A percentile compares a stretch with the other conserved stretches of the same genome.
These are phyloP conservation scores for Nigrospora sphaerica DNA, from an alignment of 2,329 filamentous ascomycete species.

Conservation along the genomic window DNA sequence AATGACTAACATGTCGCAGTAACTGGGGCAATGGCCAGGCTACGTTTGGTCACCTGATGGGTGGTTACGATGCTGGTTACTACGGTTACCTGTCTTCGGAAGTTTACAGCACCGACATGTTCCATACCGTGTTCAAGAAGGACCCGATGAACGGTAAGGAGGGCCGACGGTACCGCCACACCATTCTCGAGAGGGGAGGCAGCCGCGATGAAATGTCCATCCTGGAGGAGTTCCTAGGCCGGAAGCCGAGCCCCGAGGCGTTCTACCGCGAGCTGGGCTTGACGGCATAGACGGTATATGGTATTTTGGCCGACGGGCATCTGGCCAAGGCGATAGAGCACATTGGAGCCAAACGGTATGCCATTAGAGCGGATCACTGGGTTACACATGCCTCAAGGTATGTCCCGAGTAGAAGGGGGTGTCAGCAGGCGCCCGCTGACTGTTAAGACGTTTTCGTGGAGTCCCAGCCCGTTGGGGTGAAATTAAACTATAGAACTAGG, in stretches of 20 bases:
- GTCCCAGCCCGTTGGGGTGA: no score
- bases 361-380: no score
- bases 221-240: slow-evolving; percentile 69
- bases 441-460: no score
- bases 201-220: slow-evolving; percentile 76
- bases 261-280: slow-evolving; percentile 73
- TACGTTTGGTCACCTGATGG: slow-evolving; percentile 76
- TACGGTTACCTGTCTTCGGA: slow-evolving; percentile 70
- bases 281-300: no score
- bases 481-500: no score
- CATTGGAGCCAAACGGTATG: no score
- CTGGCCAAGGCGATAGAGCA: no score
- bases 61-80: slow-evolving; percentile 80
- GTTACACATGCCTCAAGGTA: no score
- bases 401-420: no score
- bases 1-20: slow-evolving; percentile 28
- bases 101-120: slow-evolving; percentile 83
- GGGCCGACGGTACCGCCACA: slow-evolving; percentile 70
- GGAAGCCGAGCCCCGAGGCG: slow-evolving; percentile 68
- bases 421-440: no score
- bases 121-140: slow-evolving; percentile 69
- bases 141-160: slow-evolving; percentile 71
- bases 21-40: slow-evolving; percentile 73
- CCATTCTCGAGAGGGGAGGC: slow-evolving; percentile 70
- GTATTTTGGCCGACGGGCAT: neutral